Conservation (phyloP, 2,329 filamentous ascomycete species). For the Pseudocercospora ulei region DNA sequence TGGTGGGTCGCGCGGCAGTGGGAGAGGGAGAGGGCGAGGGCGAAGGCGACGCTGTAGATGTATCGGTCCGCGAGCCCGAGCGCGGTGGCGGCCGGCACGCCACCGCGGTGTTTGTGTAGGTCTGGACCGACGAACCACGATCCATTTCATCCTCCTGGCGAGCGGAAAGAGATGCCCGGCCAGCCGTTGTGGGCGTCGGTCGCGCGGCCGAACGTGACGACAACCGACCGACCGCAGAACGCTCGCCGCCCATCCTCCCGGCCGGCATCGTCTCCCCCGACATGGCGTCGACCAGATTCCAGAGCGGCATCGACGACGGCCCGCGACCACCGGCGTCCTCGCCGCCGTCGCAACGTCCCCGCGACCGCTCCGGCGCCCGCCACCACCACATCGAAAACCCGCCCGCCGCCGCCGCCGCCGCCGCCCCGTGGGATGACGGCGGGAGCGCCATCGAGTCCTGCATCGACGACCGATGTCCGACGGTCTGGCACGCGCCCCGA, state of each 20-base stretch:
- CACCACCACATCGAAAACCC: neutral
- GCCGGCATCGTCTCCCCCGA: constrained; percentile 1
- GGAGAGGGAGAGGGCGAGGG: constrained; percentile 49
- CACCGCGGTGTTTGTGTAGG: neutral
- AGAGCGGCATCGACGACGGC: constrained; percentile 3
- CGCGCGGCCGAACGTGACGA: neutral
- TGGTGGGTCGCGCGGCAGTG: constrained; percentile 59
- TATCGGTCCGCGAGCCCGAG: constrained; percentile 1
- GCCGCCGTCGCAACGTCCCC: neutral
- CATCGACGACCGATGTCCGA: constrained; percentile 27
- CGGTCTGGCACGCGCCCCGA: constrained; percentile 15
- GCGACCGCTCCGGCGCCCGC: constrained; percentile 4
- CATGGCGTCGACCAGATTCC: constrained; percentile 7
- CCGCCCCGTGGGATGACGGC: constrained; percentile 11
- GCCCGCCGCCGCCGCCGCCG: neutral
- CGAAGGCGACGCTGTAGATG: constrained; percentile 51
- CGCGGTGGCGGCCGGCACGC: neutral
- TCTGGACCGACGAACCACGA: too few relatives aligned
- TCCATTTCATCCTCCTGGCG: neutral
- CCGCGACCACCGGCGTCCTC: neutral
- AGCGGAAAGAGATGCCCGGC: constrained; percentile 2
- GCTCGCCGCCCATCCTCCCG: neutral
- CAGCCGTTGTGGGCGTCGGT: too few relatives aligned
- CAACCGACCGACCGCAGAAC: neutral
- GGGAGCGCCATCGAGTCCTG: constrained; percentile 20